These are phyloP conservation scores for Bonia amplexicaulis DNA, from an alignment of 176 grass and related monocot species.

Conservation along the genomic window DNA sequence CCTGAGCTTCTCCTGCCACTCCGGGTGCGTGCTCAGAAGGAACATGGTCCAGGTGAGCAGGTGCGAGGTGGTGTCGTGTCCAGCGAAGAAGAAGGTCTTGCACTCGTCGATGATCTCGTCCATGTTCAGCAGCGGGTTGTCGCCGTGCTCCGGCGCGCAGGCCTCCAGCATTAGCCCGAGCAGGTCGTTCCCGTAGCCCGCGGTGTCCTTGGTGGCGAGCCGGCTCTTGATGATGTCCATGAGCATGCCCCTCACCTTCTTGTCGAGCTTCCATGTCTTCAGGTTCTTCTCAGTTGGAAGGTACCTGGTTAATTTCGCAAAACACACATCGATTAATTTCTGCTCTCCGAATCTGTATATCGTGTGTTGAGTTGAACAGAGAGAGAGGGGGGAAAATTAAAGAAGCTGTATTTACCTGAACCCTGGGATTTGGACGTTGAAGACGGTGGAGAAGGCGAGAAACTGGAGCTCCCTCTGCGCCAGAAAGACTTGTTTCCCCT, in stretches of 20 bases:
- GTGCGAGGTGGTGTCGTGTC: conserved; percentile 44
- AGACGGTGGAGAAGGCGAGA: conserved; percentile 22
- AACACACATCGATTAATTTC: background rate
- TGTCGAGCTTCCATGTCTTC: conserved; percentile 23
- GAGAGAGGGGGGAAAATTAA: too few relatives aligned
- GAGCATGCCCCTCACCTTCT: conserved; percentile 19
- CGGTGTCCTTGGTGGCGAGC: background rate
- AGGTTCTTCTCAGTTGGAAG: conserved; percentile 29
- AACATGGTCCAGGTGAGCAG: conserved; percentile 48
- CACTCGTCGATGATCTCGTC: conserved; percentile 53
- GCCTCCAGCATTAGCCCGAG: conserved; percentile 45
- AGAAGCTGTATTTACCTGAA: background rate
- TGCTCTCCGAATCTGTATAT: background rate
- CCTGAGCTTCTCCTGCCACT: conserved; percentile 35
- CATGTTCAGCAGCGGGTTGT: conserved; percentile 7
- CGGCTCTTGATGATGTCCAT: conserved; percentile 30
- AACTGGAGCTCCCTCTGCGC: conserved; percentile 43
- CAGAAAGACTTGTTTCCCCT: conserved; percentile 44
- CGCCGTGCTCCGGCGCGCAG: background rate
- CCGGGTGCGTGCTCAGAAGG: conserved; percentile 39
- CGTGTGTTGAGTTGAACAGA: too few relatives aligned
- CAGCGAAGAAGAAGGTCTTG: conserved; percentile 60
- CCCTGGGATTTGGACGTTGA: conserved; percentile 16
- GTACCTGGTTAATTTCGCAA: background rate
- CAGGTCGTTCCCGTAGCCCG: conserved; percentile 37